Base-by-base conservation (phyloP, 2,329 filamentous ascomycete species). In the Venturia pyrina region DNA sequence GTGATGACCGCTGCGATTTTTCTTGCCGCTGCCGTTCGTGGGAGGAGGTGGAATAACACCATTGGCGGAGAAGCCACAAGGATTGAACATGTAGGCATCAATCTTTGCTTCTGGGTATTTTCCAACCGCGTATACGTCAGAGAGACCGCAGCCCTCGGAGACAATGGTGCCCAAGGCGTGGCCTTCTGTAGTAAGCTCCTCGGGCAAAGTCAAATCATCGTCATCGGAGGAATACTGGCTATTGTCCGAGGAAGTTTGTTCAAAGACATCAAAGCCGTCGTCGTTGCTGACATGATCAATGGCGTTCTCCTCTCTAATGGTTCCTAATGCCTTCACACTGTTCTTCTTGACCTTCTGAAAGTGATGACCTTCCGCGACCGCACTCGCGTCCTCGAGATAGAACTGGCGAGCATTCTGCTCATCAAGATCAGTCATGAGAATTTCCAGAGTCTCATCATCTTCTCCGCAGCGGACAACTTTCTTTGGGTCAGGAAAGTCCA, bases 51-150 rank as follows among this genome's bases (percentile, higher is more conserved):
- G 95, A 53, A 99, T 85, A 24, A 99, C 93, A 64, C 92, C 95
- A 73, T 99, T 99, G 75, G 95, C 95, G 7, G 93, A 97, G 78
- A 96, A 99, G 67, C 95, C 95, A 73, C 95, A 99, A 0, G 95
- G 95, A 0, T 90, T 92, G 81, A 99, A 99, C 65, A 97, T 85
- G 76, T 98, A 99, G 28, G 95, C 91, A 71, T 99, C 95, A 70
- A 99, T 91, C 67, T 91, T 89, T 28, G 95, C 90, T 71, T 97
- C 93, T 0, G 95, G 93, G 74, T 96, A 98, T 76, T 89, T 88
- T 67, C 87, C 87, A 57, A 86, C 87, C 5, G 95, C 89, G 73
- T 98, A 99, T 68, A 99, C 87, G 68, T 92, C 88, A 21, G 92
- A 89, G 61, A 99, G 84, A 63, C 95, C 95, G 76, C 91, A 98